Evolutionary conservation across 2,329 filamentous ascomycete genomes (phyloP), one percentile per base, ranked within the genome.

Genomic region (Alternaria sp.): DNA sequence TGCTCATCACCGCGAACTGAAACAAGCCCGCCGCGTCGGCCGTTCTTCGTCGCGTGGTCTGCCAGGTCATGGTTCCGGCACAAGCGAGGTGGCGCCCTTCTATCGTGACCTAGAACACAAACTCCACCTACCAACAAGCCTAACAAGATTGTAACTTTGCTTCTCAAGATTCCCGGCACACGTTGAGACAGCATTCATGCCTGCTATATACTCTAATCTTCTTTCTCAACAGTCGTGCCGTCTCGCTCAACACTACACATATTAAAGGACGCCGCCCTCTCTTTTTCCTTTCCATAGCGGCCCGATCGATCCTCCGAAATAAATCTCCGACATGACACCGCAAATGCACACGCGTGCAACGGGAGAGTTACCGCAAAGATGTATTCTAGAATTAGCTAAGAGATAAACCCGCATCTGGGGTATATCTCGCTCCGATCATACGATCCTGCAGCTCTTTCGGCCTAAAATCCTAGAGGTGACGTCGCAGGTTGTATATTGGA

Each of bases 251-350:
- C 53, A 33, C 54, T 43, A 49, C 28, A 26, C 30, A 58, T 30
- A 49, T 58, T 18, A 20, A 9, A 54, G 7, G 12, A 26, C 15
- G 4, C 37, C 28, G 30, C 43, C 41, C 18, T 51, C 37, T 25
- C 23, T 28, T 23, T 28, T 26, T 46, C 18, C 9, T 14, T 30
- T 46, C 46, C 8, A 23, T 5, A 41, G 37, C 47, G 23, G 55
- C 21, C 55, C 28, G 37, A 58, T 30, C 28, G 25, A n/a, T 26
- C 21, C 49, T 25, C 49, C 49, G 49, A 53, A 41, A 25, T 44
- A 59, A 62, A 62, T 62, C 55, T 62, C 60, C 60, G 60, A 53
- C 23, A 41, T 62, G 53, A 45, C 23, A 62, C 60, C 60, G 60
- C 28, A 41, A 41, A 44, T 46, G 23, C 30, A 23, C 30, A 51